phyloP scores from a whole-genome alignment of 441 rosid genomes.

The Populus hybrid region DNA sequence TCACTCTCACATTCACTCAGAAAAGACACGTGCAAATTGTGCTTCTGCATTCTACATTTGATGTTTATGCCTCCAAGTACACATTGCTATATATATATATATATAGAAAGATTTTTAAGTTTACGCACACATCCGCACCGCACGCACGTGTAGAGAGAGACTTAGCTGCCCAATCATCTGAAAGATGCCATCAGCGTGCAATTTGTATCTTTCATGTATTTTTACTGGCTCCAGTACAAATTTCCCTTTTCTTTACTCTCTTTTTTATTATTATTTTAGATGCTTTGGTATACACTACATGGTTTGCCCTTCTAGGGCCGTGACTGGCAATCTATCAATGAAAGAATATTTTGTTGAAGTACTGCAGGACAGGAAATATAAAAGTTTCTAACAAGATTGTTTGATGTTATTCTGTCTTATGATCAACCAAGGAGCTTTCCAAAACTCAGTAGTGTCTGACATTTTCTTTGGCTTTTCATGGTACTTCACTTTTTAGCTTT shows the following conservation, averaged over 20 bases:
- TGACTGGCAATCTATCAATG: neutral
- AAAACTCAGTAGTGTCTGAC: neutral
- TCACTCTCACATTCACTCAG: neutral
- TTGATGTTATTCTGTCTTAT: neutral
- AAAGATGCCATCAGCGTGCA: neutral
- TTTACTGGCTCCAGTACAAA: neutral
- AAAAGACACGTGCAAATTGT: too few species aligned
- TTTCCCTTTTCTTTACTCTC: neutral
- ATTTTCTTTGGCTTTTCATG: neutral
- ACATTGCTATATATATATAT: too few species aligned
- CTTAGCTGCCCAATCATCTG: neutral
- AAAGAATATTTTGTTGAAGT: neutral
- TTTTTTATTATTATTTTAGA: neutral
- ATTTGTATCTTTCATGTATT: neutral
- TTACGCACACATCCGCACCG: neutral
- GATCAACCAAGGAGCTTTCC: neutral
- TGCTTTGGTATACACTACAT: neutral
- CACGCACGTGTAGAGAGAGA: neutral
- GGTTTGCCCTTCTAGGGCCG: neutral
- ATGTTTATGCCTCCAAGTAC: too few species aligned
- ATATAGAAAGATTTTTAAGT: neutral
- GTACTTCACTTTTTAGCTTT: neutral
- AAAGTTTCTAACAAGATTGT: neutral
- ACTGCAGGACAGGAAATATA: neutral
- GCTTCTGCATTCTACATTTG: too few species aligned